Conservation (phyloP, 176 grass and related monocot species). For the maize (Zea mays) region DNA sequence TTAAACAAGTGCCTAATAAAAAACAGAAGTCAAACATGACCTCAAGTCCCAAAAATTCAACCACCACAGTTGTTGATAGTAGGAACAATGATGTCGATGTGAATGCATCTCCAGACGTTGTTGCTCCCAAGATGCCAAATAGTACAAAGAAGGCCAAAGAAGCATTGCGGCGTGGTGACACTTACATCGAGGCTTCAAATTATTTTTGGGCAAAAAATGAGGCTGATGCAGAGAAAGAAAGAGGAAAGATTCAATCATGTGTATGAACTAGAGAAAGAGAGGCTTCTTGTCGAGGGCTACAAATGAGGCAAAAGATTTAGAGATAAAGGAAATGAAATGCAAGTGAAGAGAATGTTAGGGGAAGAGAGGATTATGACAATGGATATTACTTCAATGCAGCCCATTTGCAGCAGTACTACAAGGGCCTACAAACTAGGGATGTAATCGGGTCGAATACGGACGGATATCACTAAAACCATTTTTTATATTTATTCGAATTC, state of each 20-base stretch:
- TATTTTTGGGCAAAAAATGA: neutral
- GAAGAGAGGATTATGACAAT: too few species aligned
- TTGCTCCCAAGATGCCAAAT: neutral
- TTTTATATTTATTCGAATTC: too few species aligned
- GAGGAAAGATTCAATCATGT: neutral
- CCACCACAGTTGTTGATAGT: neutral
- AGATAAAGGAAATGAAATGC: too few species aligned
- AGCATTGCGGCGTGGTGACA: neutral
- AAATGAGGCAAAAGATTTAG: too few species aligned
- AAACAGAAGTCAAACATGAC: neutral
- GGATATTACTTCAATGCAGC: too few species aligned
- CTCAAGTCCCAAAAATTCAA: neutral
- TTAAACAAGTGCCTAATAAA: neutral
- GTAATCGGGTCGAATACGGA: too few species aligned
- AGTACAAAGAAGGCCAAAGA: conserved; percentile 6
- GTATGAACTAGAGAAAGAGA: too few species aligned
- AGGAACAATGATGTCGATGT: neutral
- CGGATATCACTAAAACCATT: too few species aligned
- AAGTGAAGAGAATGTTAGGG: too few species aligned
- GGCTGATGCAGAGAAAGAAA: neutral
- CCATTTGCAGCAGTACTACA: too few species aligned
- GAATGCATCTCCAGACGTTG: neutral
- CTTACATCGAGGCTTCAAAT: neutral
- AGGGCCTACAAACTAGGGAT: too few species aligned
- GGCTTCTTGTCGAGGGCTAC: too few species aligned